phyloP scores from a whole-genome alignment of 495 filamentous ascomycete species.

The Massariosphaeria phaeospora region DNA sequence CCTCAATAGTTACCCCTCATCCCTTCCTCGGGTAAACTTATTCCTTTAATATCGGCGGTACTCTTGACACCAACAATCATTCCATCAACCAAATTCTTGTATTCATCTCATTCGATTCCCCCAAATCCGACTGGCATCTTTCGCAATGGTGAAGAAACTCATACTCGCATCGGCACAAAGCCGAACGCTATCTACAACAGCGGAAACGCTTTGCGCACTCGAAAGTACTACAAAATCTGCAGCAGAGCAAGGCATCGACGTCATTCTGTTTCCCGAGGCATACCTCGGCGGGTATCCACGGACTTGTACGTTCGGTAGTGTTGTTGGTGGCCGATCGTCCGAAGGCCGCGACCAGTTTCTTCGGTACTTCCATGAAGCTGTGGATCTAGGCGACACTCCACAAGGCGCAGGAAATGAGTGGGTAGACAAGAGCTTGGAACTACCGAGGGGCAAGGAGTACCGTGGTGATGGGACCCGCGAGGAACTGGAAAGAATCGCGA shows the following conservation, averaged over 20 bases:
- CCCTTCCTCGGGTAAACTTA: no score
- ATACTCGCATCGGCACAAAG: constrained; percentile 74
- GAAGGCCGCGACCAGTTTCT: constrained; percentile 80
- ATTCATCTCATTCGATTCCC: no score
- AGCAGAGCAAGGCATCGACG: constrained; percentile 53
- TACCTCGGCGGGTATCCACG: constrained; percentile 92
- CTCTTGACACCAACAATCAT: no score
- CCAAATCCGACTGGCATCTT: no score
- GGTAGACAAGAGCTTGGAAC: constrained; percentile 58
- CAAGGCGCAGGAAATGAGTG: constrained; percentile 67
- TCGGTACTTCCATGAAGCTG: constrained; percentile 67
- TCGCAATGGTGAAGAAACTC: constrained; percentile 46
- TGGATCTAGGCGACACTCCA: constrained; percentile 85
- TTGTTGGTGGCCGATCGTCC: constrained; percentile 62
- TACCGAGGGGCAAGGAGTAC: constrained; percentile 40
- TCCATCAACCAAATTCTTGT: no score
- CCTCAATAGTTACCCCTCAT: no score
- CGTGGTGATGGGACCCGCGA: constrained; percentile 87
- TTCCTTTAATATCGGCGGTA: no score
- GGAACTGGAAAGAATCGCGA: constrained; percentile 65
- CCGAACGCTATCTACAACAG: constrained; percentile 60
- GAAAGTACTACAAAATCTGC: constrained; percentile 51
- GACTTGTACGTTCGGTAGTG: constrained; percentile 69
- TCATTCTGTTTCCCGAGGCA: constrained; percentile 89
- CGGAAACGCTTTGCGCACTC: constrained; percentile 63